These are phyloP conservation scores for Phialocephala sp. DNA, from an alignment of 2,329 filamentous ascomycete genomes.

Conservation along the genomic window DNA sequence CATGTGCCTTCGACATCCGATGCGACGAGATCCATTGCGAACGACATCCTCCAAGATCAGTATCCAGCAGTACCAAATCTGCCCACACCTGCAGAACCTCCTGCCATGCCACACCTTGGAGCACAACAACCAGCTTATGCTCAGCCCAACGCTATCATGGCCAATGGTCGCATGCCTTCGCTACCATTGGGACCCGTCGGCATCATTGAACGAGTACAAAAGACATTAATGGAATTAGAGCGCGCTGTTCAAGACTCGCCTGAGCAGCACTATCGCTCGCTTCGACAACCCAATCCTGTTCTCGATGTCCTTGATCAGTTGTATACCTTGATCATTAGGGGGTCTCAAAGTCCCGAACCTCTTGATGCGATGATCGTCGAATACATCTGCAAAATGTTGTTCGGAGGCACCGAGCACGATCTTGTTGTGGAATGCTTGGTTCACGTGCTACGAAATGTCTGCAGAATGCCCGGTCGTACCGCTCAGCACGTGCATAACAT, in stretches of 20 bases:
- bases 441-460: slow-evolving; percentile 64
- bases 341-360: slow-evolving; percentile 65
- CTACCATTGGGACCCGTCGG: slow-evolving; percentile 52
- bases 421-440: slow-evolving; percentile 66
- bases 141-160: slow-evolving; percentile 54
- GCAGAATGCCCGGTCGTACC: slow-evolving; percentile 60
- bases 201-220: slow-evolving; percentile 61
- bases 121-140: slow-evolving; percentile 62
- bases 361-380: slow-evolving; percentile 64
- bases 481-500: slow-evolving; percentile 60
- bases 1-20: slow-evolving; percentile 65
- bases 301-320: slow-evolving; percentile 68
- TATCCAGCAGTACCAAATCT: slow-evolving; percentile 62
- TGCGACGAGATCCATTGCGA: slow-evolving; percentile 64
- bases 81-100: slow-evolving; percentile 64
- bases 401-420: slow-evolving; percentile 56
- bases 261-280: slow-evolving; percentile 64
- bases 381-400: slow-evolving; percentile 62
- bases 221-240: slow-evolving; percentile 63
- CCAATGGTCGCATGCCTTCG: slow-evolving; percentile 58
- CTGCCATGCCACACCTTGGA: slow-evolving; percentile 55
- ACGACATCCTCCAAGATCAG: slow-evolving; percentile 68
- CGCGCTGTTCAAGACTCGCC: slow-evolving; percentile 57
- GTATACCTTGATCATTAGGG: slow-evolving; percentile 67
- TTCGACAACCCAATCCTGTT: slow-evolving; percentile 63